These are phyloP conservation scores for Knoxia roxburghii DNA, from an alignment of 257 asterid genomes.

Conservation along the genomic window DNA sequence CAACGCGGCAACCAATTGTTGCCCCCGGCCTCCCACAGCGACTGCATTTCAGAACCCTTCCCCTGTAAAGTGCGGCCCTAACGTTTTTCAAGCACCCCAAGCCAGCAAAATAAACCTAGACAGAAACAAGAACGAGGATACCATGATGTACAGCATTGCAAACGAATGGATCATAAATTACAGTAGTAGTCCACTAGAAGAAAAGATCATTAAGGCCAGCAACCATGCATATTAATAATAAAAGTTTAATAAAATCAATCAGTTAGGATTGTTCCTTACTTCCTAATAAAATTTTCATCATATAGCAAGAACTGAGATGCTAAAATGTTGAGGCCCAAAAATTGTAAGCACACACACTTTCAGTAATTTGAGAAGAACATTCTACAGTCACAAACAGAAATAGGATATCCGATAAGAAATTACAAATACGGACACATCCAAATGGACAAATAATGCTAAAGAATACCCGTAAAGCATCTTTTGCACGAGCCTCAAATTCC, in stretches of 20 bases:
- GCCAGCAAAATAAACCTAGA: slow-evolving; percentile 97
- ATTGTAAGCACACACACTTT: slow-evolving; percentile 27
- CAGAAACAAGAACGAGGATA: slow-evolving; percentile 7
- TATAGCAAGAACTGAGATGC: slow-evolving; percentile 34
- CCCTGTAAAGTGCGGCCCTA: slow-evolving; percentile 97
- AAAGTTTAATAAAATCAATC: slow-evolving; percentile 17
- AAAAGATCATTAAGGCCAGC: slow-evolving; percentile 14
- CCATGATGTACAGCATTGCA: not conserved
- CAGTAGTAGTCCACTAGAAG: slow-evolving; percentile 6
- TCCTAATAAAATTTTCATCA: slow-evolving; percentile 34
- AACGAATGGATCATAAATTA: slow-evolving; percentile 16
- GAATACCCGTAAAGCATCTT: not conserved
- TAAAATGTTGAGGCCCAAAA: slow-evolving; percentile 23
- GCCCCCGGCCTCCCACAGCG: slow-evolving; percentile 99
- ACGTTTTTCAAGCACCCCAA: slow-evolving; percentile 95
- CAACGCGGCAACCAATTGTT: slow-evolving; percentile 99
- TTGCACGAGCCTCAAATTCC: not conserved
- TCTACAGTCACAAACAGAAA: not conserved
- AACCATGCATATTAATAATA: not conserved
- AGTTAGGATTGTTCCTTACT: slow-evolving; percentile 31
- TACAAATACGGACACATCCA: not conserved
- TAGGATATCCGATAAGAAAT: not conserved
- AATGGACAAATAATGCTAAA: not conserved
- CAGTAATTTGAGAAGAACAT: slow-evolving; percentile 17
- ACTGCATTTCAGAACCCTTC: slow-evolving; percentile 87